These are phyloP conservation scores for Ceratobasidium sp. DNA, from an alignment of 1,284 basidiomycete species.

Conservation along the genomic window DNA sequence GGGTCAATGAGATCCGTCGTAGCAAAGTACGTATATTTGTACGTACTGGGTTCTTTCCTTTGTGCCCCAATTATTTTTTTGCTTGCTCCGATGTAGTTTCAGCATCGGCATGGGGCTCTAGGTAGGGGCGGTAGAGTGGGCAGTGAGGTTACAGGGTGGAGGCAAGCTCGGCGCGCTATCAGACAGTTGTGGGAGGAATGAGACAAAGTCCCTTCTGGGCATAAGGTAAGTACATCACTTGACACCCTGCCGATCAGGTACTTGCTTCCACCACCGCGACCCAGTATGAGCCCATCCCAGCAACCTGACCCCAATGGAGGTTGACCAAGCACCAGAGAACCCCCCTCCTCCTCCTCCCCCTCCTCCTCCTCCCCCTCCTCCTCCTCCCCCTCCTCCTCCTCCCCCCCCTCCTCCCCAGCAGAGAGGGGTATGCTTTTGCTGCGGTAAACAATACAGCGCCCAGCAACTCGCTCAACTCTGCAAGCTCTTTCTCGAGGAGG, in stretches of 20 bases:
- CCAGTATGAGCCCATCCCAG: too few species aligned
- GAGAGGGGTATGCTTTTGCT: conserved; percentile 7
- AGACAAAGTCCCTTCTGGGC: neutral
- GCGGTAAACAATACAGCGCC: neutral
- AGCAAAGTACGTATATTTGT: too few species aligned
- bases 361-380: neutral
- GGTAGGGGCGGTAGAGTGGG: too few species aligned
- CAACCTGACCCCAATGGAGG: neutral
- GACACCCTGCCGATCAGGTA: neutral
- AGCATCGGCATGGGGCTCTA: too few species aligned
- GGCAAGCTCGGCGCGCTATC: neutral
- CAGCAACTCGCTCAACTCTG: conserved; percentile 17
- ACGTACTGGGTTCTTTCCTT: too few species aligned
- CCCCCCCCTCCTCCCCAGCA: neutral
- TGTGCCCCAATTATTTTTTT: too few species aligned
- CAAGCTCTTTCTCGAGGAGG: neutral
- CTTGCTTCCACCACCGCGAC: neutral
- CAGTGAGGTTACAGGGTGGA: too few species aligned
- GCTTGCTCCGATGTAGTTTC: too few species aligned
- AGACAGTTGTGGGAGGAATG: neutral
- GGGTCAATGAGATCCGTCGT: too few species aligned
- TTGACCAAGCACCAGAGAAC: neutral
- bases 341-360: neutral
- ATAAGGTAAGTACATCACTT: neutral
- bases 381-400: neutral